Base-by-base conservation (phyloP, 352 stramenopile species). In the Phytophthora agathidicida region DNA sequence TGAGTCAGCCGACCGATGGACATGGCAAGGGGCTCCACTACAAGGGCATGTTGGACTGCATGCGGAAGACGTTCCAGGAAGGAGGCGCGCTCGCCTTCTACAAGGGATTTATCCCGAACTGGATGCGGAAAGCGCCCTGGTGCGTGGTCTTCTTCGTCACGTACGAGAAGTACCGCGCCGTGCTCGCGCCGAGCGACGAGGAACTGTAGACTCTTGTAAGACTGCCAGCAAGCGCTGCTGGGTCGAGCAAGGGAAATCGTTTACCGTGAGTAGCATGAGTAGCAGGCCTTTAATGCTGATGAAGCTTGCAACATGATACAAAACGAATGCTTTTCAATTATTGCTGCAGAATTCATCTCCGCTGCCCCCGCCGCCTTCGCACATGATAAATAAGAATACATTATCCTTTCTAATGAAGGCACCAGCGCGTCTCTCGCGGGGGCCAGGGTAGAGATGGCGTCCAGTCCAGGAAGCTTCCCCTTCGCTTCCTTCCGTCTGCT, bases 71-170 rank as follows among this genome's bases (percentile, higher is more conserved):
- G 1, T 86, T 89, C 62, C 68, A 74, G 10, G 80, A 89, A 24
- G 83, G 83, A n/a, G 85, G 86, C 11, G 24, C 65, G 8, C 42
- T 65, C 30, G 83, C 85, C 6, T 91, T 96, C 38, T 96, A 96
- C 75, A 94, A 88, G 48, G 86, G 86, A 11, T 96, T 96, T 48
- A 77, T 90, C 19, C 86, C 87, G 7, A 93, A 94, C 73, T 94
- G 81, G 82, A 90, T 93, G 80, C 81, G 87, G 11, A 93, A 96
- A 62, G 86, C 83, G 8, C 84, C 85, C 36, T 94, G 86, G 85
- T 94, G 83, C 53, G 62, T 93, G 39, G 77, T 94, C 49, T 94
- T 94, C 68, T 96, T 96, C 64, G 76, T 96, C 46, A 82, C 79
- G 16, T 96, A 94, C 61, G 87, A 96, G 58, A 80, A 91, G 49